phyloP scores from a whole-genome alignment of 257 asterid species.

The Solanum rostratum region DNA sequence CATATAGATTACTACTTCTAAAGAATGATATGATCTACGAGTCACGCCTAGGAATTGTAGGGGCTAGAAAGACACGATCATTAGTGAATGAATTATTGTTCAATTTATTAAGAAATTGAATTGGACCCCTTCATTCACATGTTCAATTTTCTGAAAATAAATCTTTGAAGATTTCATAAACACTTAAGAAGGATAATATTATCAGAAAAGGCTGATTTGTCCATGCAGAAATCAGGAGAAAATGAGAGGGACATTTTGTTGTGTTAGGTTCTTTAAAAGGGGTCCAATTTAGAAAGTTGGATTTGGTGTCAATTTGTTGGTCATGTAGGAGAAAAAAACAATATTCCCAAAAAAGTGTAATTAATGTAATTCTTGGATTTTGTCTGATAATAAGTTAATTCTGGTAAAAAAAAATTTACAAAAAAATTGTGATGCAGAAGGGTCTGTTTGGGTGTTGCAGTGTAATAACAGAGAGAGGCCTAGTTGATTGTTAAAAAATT shows the following conservation, averaged over 20 bases:
- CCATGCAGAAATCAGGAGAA: conserved; percentile 2
- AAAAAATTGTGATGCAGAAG: background rate
- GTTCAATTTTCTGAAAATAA: background rate
- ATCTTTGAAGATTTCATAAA: background rate
- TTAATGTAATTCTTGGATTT: background rate
- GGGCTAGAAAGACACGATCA: too few species aligned
- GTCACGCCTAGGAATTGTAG: background rate
- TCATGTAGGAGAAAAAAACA: background rate
- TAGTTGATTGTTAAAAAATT: background rate
- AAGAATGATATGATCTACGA: background rate
- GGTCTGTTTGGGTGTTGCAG: background rate
- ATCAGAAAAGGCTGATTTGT: background rate
- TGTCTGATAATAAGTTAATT: background rate
- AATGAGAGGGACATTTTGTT: background rate
- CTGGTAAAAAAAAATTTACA: background rate
- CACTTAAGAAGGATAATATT: background rate
- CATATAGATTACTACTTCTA: background rate
- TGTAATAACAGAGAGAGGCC: background rate
- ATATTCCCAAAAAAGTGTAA: background rate
- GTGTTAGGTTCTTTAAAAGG: background rate
- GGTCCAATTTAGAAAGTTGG: background rate
- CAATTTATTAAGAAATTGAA: background rate
- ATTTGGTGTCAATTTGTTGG: background rate
- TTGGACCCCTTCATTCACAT: background rate
- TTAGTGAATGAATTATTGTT: background rate